Evolutionary conservation across 208 protist species (phyloP).

Genomic region (Trichomonas gallinae): DNA sequence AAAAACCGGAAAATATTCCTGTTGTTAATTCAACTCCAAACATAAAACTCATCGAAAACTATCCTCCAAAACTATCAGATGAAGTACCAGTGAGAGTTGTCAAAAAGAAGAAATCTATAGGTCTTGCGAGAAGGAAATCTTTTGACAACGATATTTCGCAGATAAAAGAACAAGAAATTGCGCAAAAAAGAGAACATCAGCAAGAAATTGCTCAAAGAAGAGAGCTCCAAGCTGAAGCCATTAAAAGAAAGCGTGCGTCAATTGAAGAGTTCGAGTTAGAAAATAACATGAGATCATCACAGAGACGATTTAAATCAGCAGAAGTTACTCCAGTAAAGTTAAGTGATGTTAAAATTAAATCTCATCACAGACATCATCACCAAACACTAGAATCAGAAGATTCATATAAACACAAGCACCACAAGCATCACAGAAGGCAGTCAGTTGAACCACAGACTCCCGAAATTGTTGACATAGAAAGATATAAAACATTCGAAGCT

Average conservation of each 20-base stretch:
- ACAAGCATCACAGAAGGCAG: not conserved
- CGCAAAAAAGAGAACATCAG: too few species aligned
- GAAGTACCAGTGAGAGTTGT: not conserved
- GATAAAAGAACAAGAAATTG: too few species aligned
- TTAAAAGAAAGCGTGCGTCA: not conserved
- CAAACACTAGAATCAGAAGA: too few species aligned
- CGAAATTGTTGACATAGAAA: not conserved
- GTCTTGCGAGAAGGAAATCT: not conserved
- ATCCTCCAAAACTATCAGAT: not conserved
- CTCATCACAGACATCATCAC: not conserved
- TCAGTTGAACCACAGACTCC: not conserved
- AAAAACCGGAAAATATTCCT: not conserved
- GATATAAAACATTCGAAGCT: not conserved
- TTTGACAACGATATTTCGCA: too few species aligned
- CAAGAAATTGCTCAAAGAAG: too few species aligned
- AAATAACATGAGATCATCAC: not conserved
- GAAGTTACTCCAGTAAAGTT: not conserved
- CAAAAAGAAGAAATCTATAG: not conserved
- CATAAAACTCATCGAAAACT: too few species aligned
- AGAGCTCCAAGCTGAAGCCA: too few species aligned
- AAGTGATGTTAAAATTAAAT: not conserved
- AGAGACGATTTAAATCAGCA: not conserved
- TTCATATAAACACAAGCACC: not conserved
- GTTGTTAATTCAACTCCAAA: too few species aligned
- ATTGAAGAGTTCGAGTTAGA: not conserved